Conservation (phyloP, 2,329 filamentous ascomycete species). For the Xylariaceae sp. region DNA sequence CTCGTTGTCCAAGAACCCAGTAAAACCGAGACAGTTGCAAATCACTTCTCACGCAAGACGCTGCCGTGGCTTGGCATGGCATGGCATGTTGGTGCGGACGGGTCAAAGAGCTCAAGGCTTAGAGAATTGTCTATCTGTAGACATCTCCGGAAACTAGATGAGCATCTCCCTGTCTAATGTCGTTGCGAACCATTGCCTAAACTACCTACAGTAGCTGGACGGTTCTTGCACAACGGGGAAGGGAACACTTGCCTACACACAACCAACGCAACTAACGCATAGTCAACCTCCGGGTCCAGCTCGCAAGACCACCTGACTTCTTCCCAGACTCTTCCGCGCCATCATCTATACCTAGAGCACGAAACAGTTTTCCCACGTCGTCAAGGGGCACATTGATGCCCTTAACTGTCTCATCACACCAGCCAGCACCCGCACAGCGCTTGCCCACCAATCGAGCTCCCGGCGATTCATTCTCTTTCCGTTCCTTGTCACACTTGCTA, state of each 20-base stretch:
- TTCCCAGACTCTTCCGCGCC: background rate
- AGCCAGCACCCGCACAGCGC: constrained; percentile 33
- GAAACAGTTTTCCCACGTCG: constrained; percentile 22
- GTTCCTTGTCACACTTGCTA: background rate
- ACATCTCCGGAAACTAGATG: background rate
- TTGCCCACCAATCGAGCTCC: constrained; percentile 32
- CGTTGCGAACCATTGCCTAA: background rate
- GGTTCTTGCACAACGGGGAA: background rate
- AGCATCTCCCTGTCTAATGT: background rate
- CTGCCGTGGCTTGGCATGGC: too few species aligned
- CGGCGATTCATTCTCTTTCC: background rate
- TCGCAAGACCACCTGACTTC: constrained; percentile 2
- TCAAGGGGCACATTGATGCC: constrained; percentile 35
- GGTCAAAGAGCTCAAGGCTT: background rate
- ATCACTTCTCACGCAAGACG: too few species aligned
- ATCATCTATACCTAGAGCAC: constrained; percentile 24
- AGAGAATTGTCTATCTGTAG: background rate
- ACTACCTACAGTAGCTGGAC: background rate
- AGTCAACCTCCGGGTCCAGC: background rate
- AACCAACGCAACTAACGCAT: constrained; percentile 10
- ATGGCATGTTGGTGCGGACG: background rate
- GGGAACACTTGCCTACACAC: background rate
- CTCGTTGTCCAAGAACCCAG: too few species aligned
- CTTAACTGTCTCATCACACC: constrained; percentile 37
- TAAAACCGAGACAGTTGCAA: too few species aligned